Base-by-base conservation (phyloP, 1,139 yeast species). In the Spathaspora sp. region DNA sequence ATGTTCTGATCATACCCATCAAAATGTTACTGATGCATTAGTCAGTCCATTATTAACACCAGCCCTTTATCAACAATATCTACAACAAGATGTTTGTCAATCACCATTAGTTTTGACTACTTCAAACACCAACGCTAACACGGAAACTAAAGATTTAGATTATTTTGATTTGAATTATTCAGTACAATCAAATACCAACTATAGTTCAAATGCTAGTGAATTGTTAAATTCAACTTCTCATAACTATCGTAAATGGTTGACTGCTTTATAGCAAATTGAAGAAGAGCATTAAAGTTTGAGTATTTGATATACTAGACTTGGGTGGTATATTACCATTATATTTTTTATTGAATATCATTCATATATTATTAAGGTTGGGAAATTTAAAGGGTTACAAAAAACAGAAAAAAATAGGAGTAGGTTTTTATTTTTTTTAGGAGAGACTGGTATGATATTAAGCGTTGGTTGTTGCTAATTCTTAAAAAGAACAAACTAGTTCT, bases 201-300 rank as follows among this genome's bases (percentile, higher is more conserved):
- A 57, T 36, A 48, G 56, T 37, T 47, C 54, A 31, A 42, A 45
- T 18, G 38, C 46, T 17, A 51, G 43, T 16, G 57, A 53, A 31
- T 47, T 56, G 39, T 38, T 57, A 34, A 57, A 54, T 39, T 64
- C 72, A 36, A 71, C 76, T 41, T 67, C 73, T 29, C 68, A 70
- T 48, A 72, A 72, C 56, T 72, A 72, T 58, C 66, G 76, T 49
- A 71, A 71, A 56, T 72, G 78, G 78, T 63, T 72, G 51, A 58
- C 70, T 40, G 72, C 70, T 43, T 65, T 68, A 27, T 42, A 33
- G 15, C 37, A 17, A 31, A 18, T 9, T 13, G 10, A 15, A 3
- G 18, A 31, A 31, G 13, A 31, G 36, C 36, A 31, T 31, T 31
- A 31, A 13, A 13, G 10, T 13, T 27, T 31, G 7, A 18, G 36